Conservation (phyloP, 192 early-diverging fungal genomes). For the Coemansia sp. region DNA sequence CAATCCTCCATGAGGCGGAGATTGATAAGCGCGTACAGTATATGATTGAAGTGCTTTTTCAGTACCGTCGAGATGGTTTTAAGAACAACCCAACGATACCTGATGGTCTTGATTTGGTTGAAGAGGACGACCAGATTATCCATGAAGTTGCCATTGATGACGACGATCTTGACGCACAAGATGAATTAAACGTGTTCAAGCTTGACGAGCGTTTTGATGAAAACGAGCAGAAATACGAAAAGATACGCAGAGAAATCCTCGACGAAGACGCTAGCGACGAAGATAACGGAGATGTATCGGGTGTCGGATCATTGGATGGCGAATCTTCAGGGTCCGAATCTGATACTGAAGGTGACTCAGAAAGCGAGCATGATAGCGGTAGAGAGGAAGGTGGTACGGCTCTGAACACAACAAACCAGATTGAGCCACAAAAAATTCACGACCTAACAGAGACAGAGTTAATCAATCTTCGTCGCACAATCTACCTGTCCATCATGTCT, state of each 20-base stretch:
- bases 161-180: slow-evolving; percentile 75
- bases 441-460: slow-evolving; percentile 89
- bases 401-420: slow-evolving; percentile 8
- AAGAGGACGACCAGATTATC: slow-evolving; percentile 93
- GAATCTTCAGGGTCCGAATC: slow-evolving; percentile 30
- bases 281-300: slow-evolving; percentile 1
- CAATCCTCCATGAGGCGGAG: slow-evolving; percentile 88
- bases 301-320: slow-evolving; percentile 42
- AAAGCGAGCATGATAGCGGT: slow-evolving; percentile 39
- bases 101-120: slow-evolving; percentile 83
- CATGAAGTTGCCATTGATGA: slow-evolving; percentile 83
- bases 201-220: slow-evolving; percentile 74
- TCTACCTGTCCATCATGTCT: slow-evolving; percentile 96
- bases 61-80: slow-evolving; percentile 91
- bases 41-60: slow-evolving; percentile 97
- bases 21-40: slow-evolving; percentile 94
- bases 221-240: slow-evolving; percentile 80
- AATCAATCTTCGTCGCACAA: slow-evolving; percentile 83
- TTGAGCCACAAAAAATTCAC: slow-evolving; percentile 60
- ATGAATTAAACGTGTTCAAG: slow-evolving; percentile 84
- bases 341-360: slow-evolving; percentile 47
- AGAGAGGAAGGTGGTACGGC: slow-evolving; percentile 15
- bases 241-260: slow-evolving; percentile 82
- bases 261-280: slow-evolving; percentile 66
- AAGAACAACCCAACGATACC: slow-evolving; percentile 80